phyloP scores from a whole-genome alignment of 2,329 filamentous ascomycete species.

The Elsinoe batatas region DNA sequence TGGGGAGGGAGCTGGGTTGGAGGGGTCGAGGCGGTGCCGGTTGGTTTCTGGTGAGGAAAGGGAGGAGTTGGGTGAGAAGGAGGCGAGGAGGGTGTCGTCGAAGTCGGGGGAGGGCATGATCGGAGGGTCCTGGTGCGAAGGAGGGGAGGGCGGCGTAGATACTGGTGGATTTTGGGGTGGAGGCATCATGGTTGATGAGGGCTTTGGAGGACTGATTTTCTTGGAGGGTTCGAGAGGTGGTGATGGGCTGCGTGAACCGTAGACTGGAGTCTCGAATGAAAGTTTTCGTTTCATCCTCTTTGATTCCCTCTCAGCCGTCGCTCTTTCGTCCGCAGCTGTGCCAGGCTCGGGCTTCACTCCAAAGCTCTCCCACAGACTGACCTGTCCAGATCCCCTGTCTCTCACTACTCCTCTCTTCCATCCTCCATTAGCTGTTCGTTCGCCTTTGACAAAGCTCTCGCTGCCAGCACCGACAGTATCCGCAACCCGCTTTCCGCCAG shows the following conservation, averaged over 20 bases:
- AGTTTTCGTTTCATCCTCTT: neutral
- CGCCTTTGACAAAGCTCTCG: conserved; percentile 43
- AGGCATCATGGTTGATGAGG: neutral
- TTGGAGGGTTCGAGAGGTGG: neutral
- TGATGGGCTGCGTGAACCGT: no score
- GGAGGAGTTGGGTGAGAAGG: conserved; percentile 7
- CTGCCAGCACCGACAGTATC: conserved; percentile 59
- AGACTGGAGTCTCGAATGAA: neutral
- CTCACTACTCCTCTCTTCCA: conserved; percentile 40
- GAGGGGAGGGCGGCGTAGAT: neutral
- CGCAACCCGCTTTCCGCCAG: conserved; percentile 48
- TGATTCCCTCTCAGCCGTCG: neutral
- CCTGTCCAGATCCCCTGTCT: conserved; percentile 39
- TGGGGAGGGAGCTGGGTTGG: neutral
- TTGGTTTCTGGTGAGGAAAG: neutral
- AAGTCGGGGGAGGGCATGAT: neutral
- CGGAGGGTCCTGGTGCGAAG: neutral
- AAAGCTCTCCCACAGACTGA: conserved; percentile 29
- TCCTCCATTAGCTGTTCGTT: conserved; percentile 42
- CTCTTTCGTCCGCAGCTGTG: conserved; percentile 16
- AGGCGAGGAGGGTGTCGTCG: conserved; percentile 4
- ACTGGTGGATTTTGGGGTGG: neutral
- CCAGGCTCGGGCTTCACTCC: conserved; percentile 19
- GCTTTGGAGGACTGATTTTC: neutral
- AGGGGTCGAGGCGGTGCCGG: neutral